A percentile compares a stretch with the other conserved stretches of the same genome.
Conservation (phyloP, 1,139 yeast species). For the Yamadazyma trypodendri region DNA sequence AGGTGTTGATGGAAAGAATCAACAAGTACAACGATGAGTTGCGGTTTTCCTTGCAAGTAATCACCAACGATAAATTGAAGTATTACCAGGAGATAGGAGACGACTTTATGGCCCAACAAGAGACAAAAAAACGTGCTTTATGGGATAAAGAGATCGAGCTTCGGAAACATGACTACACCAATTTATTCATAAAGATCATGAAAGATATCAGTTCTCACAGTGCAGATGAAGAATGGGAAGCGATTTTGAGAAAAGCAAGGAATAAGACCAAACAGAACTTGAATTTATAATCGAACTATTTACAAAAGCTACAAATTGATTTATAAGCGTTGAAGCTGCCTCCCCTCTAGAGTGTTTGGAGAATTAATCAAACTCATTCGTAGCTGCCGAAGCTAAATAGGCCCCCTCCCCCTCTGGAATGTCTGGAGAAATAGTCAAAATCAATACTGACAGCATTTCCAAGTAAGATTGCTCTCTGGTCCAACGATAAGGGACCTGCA, state of each 20-base stretch:
- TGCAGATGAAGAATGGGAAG: slow-evolving; percentile 47
- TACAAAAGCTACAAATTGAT: too few relatives aligned
- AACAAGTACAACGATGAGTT: slow-evolving; percentile 49
- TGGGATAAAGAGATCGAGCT: slow-evolving; percentile 45
- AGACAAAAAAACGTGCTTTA: slow-evolving; percentile 33
- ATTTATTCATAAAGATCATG: slow-evolving; percentile 48
- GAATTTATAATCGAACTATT: background rate
- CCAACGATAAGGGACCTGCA: slow-evolving; percentile 58
- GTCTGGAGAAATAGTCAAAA: slow-evolving; percentile 92
- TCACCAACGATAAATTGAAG: slow-evolving; percentile 52
- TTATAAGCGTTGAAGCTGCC: too few relatives aligned
- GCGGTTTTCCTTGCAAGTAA: slow-evolving; percentile 59
- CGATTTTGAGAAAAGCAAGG: slow-evolving; percentile 32
- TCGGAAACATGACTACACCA: slow-evolving; percentile 57
- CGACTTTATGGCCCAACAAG: slow-evolving; percentile 23
- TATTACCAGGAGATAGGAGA: slow-evolving; percentile 40
- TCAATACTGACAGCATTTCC: slow-evolving; percentile 91
- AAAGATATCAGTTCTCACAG: slow-evolving; percentile 36
- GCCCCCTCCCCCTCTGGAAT: slow-evolving; percentile 57
- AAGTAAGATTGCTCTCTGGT: slow-evolving; percentile 80
- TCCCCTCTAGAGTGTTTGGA: too few relatives aligned
- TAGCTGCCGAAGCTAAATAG: slow-evolving; percentile 37
- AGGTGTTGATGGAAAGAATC: slow-evolving; percentile 47
- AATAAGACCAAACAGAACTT: slow-evolving; percentile 15
- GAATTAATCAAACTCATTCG: slow-evolving; percentile 23